phyloP scores from a whole-genome alignment of 2,329 filamentous ascomycete species.

The Septoria petroselini region DNA sequence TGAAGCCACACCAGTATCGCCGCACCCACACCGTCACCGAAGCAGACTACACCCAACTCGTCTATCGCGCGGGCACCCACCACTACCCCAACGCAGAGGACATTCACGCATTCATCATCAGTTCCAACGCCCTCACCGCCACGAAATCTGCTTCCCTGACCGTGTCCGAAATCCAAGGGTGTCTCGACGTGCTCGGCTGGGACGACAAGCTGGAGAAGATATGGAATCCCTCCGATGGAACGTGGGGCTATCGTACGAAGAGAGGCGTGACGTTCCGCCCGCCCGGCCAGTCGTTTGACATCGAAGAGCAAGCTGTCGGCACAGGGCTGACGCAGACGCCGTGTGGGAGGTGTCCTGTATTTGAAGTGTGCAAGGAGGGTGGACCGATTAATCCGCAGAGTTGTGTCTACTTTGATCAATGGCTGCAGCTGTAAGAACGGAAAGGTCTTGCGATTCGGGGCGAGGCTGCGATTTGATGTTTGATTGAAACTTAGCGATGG shows the following conservation, averaged over 20 bases:
- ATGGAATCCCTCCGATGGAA: slow-evolving; percentile 34
- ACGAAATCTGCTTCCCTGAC: slow-evolving; percentile 50
- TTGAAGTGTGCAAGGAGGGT: slow-evolving; percentile 85
- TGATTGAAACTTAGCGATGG: slow-evolving; percentile 24
- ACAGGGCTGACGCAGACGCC: slow-evolving; percentile 86
- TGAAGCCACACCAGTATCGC: slow-evolving; percentile 25
- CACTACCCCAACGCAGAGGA: slow-evolving; percentile 77
- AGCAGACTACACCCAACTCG: slow-evolving; percentile 30
- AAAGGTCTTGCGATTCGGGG: neutral
- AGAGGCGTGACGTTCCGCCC: slow-evolving; percentile 34
- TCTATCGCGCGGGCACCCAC: slow-evolving; percentile 41
- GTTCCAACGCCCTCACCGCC: slow-evolving; percentile 67
- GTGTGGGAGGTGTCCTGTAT: slow-evolving; percentile 88
- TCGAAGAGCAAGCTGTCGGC: slow-evolving; percentile 47
- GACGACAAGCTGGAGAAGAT: slow-evolving; percentile 76
- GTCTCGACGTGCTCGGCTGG: slow-evolving; percentile 84
- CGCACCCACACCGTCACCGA: slow-evolving; percentile 23
- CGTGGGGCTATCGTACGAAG: slow-evolving; percentile 50
- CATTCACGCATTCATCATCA: slow-evolving; percentile 71
- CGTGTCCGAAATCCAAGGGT: slow-evolving; percentile 75
- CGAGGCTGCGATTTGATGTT: neutral
- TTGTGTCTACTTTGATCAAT: slow-evolving; percentile 87
- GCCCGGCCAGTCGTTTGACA: slow-evolving; percentile 26
- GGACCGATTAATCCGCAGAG: slow-evolving; percentile 85
- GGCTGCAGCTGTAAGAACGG: slow-evolving; percentile 56